phyloP scores from a whole-genome alignment of 805 yeast species.

The Barnettozyma populi region DNA sequence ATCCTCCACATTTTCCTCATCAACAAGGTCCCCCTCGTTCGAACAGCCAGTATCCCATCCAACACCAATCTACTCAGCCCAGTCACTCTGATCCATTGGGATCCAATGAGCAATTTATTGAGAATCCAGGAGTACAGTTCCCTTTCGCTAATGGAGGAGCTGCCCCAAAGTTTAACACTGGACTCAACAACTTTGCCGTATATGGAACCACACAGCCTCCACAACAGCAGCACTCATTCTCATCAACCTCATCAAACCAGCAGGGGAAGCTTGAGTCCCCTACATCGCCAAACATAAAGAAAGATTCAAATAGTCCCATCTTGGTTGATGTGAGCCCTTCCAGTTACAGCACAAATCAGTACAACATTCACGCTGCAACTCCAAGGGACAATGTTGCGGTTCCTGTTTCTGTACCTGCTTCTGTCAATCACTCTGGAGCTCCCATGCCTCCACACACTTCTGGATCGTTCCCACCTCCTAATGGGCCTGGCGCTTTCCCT shows the following conservation, averaged over 20 bases:
- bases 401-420: not conserved
- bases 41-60: constrained; percentile 1
- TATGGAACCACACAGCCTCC: not conserved
- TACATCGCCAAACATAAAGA: not conserved
- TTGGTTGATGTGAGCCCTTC: not conserved
- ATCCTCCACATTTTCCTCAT: not conserved
- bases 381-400: not conserved
- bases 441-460: not conserved
- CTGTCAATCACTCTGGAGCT: not conserved
- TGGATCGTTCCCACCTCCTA: not conserved
- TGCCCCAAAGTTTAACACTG: not conserved
- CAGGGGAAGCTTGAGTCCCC: not conserved
- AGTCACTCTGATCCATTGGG: not conserved
- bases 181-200: not conserved
- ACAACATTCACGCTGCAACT: constrained; percentile 4
- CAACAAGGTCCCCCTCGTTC: not conserved
- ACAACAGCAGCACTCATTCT: not conserved
- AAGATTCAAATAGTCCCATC: constrained; percentile 5
- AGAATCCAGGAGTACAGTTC: not conserved
- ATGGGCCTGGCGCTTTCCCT: not conserved
- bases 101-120: not conserved
- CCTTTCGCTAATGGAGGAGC: not conserved
- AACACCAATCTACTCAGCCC: not conserved
- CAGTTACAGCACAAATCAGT: not conserved
- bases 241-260: not conserved